phyloP scores from a whole-genome alignment of 805 yeast species.

The Wickerhamomyces bovis region DNA sequence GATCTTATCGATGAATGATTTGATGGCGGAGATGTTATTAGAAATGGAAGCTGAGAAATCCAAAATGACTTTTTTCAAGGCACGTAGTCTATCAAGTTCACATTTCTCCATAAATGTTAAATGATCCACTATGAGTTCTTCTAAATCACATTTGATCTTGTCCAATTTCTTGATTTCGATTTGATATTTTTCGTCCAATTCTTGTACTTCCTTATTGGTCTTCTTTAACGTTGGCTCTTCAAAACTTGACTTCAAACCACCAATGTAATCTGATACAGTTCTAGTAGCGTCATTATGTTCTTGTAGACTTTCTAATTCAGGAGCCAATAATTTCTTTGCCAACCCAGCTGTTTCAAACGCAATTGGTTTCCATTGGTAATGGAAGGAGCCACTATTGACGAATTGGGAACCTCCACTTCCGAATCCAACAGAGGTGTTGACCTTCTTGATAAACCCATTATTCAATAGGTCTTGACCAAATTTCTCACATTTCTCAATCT shows the following conservation, averaged over 20 bases:
- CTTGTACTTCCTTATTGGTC: slow-evolving; percentile 50
- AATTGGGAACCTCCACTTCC: slow-evolving; percentile 69
- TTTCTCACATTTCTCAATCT: slow-evolving; percentile 55
- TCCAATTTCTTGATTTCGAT: slow-evolving; percentile 55
- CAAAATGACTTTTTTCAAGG: slow-evolving; percentile 66
- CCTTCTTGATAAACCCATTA: slow-evolving; percentile 49
- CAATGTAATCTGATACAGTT: slow-evolving; percentile 16
- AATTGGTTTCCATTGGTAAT: slow-evolving; percentile 74
- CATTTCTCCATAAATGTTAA: slow-evolving; percentile 74
- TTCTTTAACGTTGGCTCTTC: slow-evolving; percentile 49
- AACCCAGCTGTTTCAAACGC: slow-evolving; percentile 51
- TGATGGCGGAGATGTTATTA: slow-evolving; percentile 51
- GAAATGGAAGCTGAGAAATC: slow-evolving; percentile 68
- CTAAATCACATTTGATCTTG: slow-evolving; percentile 61
- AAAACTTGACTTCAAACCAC: slow-evolving; percentile 23
- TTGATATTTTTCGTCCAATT: slow-evolving; percentile 52
- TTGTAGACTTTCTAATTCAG: slow-evolving; percentile 7
- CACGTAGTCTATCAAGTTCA: slow-evolving; percentile 70
- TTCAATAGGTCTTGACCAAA: slow-evolving; percentile 69
- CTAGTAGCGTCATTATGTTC: slow-evolving; percentile 11
- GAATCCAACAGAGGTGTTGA: slow-evolving; percentile 55
- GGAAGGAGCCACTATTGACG: slow-evolving; percentile 67
- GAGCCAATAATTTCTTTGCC: slow-evolving; percentile 21
- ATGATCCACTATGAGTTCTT: slow-evolving; percentile 68
- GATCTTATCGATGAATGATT: slow-evolving; percentile 54